Base-by-base conservation (phyloP, 2,329 filamentous ascomycete genomes). In the Fusarium pseudoanthophilum region DNA sequence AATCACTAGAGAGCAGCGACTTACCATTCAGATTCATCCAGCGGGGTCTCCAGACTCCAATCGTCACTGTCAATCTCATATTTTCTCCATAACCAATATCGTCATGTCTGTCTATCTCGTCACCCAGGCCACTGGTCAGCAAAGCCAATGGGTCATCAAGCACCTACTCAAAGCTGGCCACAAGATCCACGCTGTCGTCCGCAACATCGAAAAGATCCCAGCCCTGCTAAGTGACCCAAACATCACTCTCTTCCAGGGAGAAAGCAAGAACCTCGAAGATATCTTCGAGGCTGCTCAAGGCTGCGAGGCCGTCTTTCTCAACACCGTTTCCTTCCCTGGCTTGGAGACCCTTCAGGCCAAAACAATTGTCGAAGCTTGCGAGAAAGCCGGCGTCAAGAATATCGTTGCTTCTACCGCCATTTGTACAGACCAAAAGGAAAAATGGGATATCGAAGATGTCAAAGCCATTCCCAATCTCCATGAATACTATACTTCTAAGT, bases 401-500 rank as follows among this genome's bases (percentile, higher is more conserved):
- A 57, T 82, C 21, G 78, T 82, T 3, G 75, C 61, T 1, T 55
- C 71, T 11, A 82, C 81, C 2, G 75, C 75, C 20, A 64, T 79
- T 42, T 43, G 20, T 42, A 72, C 76, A 0, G 68, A 60, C 4
- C 24, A 72, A 20, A 78, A 45, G 49, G 46, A 51, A 2, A 14
- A 78, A 7, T 81, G 80, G 80, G 76, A 79, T 9, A 67, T 78
- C 9, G 51, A 61, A 0, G 30, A 18, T 3, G 73, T 69, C 0
- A 58, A 74, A 21, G 55, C 73, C 18, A 18, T 46, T 10, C 32
- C 39, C 4, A 20, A 51, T 1, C 64, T 83, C n/a, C 60, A 46
- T 37, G 65, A 26, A 1, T 83, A 85, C 68, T 85, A 78, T 60
- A 58, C 69, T 34, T 84, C 81, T 53, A 85, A 85, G 74, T 73